Evolutionary conservation across 148 eudicot genomes (phyloP), one percentile per base, ranked within the genome.

Genomic region (Cornus controversa): DNA sequence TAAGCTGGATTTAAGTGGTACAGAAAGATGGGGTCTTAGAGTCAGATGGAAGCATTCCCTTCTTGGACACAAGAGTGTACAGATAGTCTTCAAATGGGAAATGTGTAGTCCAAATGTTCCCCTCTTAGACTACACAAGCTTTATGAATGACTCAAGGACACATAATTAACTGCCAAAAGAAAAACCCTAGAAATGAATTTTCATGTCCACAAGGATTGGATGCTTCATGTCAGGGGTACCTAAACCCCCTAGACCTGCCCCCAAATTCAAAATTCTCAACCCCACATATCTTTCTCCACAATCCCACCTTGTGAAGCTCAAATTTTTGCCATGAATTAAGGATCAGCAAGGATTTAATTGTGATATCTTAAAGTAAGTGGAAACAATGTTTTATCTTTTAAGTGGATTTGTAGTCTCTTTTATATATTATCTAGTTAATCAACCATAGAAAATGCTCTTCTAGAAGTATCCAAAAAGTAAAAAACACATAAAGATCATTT

Each of bases 81-180:
- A 29, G 25, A 28, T 66, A 2, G 37, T 66, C 69, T 66, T 66
- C 69, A 66, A 66, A 15, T 26, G 22, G 28, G 37, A 66, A 66
- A 28, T 66, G 14, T 66, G 40, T 29, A 66, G 34, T 16, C 37
- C 69, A 66, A 27, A 66, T 66, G 69, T 66, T 29, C 69, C 69
- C 69, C 69, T 66, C 36, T 27, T 66, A 8, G 37, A 66, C 37
- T 66, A 66, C 40, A 66, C 40, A 3, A 66, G 22, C 40, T 66
- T 29, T 66, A 29, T 66, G 37, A 28, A 15, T 40, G n/a, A 66
- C 69, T 66, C 22, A 66, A 66, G 69, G 40, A 29, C 69, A 66
- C 67, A 64, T 66, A n/a, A n/a, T n/a, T n/a, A n/a, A n/a, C n/a
- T n/a, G n/a, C n/a, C n/a, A 27, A 66, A 66, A 27, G 1, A 1